Evolutionary conservation across 768 basidiomycete genomes (phyloP).

Genomic region (Lentinula raphanica): DNA sequence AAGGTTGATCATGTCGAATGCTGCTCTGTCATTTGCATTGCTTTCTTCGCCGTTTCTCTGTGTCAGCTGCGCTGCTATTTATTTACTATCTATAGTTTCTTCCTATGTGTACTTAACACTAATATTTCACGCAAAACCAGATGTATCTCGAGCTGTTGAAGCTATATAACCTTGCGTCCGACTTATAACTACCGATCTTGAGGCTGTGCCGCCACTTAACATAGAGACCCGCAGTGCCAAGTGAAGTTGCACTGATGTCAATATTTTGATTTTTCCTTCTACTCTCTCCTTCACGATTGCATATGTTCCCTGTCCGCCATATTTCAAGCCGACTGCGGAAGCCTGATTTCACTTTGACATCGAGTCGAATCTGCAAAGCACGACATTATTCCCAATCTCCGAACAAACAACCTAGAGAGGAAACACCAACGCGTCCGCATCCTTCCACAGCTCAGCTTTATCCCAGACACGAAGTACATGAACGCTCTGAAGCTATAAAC

Average conservation of each 20-base stretch:
- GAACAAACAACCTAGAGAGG: not conserved
- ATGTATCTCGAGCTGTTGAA: too few species aligned
- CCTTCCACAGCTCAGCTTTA: not conserved
- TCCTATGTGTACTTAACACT: too few species aligned
- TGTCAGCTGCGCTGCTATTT: too few species aligned
- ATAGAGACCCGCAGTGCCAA: too few species aligned
- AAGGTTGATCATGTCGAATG: not conserved
- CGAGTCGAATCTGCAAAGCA: not conserved
- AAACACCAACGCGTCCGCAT: not conserved
- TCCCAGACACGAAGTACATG: conserved; percentile 33
- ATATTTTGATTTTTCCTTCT: too few species aligned
- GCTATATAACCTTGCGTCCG: too few species aligned
- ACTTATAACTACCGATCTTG: too few species aligned
- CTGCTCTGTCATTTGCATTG: too few species aligned
- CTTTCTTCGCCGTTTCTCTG: not conserved
- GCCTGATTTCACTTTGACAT: not conserved
- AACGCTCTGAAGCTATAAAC: conserved; percentile 32
- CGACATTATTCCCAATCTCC: conserved; percentile 1
- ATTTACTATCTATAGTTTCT: too few species aligned
- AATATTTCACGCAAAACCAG: too few species aligned
- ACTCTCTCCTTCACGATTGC: not conserved
- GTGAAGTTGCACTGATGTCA: too few species aligned
- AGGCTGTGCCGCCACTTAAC: too few species aligned
- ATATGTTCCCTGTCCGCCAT: not conserved
- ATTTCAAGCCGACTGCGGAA: not conserved